Percentiles rank a stretch among this genome's conserved stretches.
Conservation (phyloP, 2,329 filamentous ascomycete genomes). For the Sarocladium brachiariae region DNA sequence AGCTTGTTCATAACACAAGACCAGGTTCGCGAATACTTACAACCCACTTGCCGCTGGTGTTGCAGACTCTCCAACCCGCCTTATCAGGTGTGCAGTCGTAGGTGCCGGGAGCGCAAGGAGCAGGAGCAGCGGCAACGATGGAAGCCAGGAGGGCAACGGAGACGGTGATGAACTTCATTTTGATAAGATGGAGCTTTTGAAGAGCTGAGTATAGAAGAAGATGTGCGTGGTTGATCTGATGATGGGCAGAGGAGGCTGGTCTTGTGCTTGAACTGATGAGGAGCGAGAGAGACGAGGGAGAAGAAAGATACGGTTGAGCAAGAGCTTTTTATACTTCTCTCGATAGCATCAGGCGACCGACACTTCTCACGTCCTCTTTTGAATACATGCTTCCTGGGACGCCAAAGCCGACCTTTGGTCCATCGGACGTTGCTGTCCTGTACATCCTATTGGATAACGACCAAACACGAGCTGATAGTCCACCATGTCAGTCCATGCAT, state of each 20-base stretch:
- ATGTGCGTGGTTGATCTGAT: background rate
- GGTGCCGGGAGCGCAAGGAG: slow-evolving; percentile 26
- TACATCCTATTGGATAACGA: background rate
- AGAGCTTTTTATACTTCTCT: slow-evolving; percentile 1
- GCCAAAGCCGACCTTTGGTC: no score
- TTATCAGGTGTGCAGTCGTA: slow-evolving; percentile 23
- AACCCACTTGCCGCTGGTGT: slow-evolving; percentile 21
- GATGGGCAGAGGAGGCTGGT: no score
- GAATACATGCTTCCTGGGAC: no score
- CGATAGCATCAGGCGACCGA: background rate
- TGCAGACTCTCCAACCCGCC: slow-evolving; percentile 28
- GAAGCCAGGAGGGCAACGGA: background rate
- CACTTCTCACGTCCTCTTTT: no score
- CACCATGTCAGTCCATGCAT: background rate
- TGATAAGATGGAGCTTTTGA: background rate
- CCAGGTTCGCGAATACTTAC: slow-evolving; percentile 23
- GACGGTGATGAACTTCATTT: slow-evolving; percentile 14
- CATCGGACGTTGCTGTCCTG: no score
- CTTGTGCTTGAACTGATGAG: no score
- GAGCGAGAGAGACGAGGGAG: no score
- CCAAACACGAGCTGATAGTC: slow-evolving; percentile 6
- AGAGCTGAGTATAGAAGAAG: background rate
- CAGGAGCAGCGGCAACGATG: background rate
- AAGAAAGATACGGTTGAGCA: no score
- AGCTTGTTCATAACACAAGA: no score